Conservation (phyloP, 495 filamentous ascomycete species). For the Recurvomyces mirabilis region DNA sequence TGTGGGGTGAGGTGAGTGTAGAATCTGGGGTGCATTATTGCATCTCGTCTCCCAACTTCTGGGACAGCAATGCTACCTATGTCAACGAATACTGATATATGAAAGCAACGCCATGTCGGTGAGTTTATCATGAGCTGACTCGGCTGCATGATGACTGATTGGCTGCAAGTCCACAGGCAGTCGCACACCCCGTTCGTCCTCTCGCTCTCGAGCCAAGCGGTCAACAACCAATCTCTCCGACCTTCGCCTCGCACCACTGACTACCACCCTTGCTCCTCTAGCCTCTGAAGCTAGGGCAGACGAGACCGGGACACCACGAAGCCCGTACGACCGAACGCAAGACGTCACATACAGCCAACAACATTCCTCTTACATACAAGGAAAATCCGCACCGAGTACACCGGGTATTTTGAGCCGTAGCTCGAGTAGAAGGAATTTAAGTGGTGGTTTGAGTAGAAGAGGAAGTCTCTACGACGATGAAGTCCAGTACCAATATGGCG, state of each 20-base stretch:
- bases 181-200: slow-evolving; percentile 10
- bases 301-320: slow-evolving; percentile 2
- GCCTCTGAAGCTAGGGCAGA: neutral
- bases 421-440: slow-evolving; percentile 26
- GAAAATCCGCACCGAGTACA: slow-evolving; percentile 30
- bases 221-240: slow-evolving; percentile 32
- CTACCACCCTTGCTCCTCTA: slow-evolving; percentile 6
- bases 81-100: too few relatives aligned
- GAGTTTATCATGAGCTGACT: too few relatives aligned
- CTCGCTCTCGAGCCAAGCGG: slow-evolving; percentile 22
- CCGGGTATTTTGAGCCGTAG: slow-evolving; percentile 32
- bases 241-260: slow-evolving; percentile 33
- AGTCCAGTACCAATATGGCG: slow-evolving; percentile 2
- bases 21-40: slow-evolving; percentile 4
- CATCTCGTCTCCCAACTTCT: too few relatives aligned
- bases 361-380: slow-evolving; percentile 31
- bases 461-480: slow-evolving; percentile 22
- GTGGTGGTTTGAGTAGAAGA: slow-evolving; percentile 18
- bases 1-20: neutral
- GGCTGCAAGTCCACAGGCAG: slow-evolving; percentile 1
- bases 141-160: too few relatives aligned
- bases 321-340: slow-evolving; percentile 7
- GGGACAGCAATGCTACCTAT: too few relatives aligned
- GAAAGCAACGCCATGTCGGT: slow-evolving; percentile 2
- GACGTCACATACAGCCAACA: slow-evolving; percentile 14